Evolutionary conservation across 148 eudicot species (phyloP).

Genomic region (Mesembryanthemum crystallinum): DNA sequence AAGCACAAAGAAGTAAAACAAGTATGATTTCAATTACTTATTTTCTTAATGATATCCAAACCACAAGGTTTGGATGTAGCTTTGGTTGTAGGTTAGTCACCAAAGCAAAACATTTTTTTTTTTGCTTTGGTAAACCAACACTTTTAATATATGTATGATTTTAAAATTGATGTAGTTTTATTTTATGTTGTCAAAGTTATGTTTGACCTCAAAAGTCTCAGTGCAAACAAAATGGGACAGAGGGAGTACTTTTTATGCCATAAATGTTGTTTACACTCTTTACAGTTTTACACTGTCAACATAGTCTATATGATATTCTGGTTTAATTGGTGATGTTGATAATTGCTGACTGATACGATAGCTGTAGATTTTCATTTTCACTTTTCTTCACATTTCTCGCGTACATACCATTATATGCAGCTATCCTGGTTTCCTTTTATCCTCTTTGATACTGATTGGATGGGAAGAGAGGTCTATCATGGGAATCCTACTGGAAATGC

Average conservation of each 20-base stretch:
- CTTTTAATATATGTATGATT: no score
- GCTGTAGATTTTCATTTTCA: background rate
- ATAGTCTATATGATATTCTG: background rate
- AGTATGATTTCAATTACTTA: no score
- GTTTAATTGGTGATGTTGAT: background rate
- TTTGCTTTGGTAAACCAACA: no score
- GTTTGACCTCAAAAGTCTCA: no score
- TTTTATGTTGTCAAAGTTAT: no score
- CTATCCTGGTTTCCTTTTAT: conserved; percentile 97
- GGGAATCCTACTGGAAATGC: conserved; percentile 67
- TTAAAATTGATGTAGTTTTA: no score
- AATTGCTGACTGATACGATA: background rate
- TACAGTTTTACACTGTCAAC: background rate
- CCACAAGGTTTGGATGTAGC: no score
- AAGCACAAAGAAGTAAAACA: no score
- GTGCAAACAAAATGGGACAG: no score
- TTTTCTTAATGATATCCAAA: no score
- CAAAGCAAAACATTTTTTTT: no score
- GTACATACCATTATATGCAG: conserved; percentile 41
- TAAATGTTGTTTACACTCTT: background rate
- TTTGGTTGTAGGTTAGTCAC: no score
- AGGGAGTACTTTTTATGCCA: background rate
- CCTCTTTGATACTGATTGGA: conserved; percentile 98
- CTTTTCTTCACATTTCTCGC: background rate
- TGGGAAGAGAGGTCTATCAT: conserved; percentile 97